These are phyloP conservation scores for Trametopsis cervina DNA, from an alignment of 768 basidiomycete genomes.

Conservation along the genomic window DNA sequence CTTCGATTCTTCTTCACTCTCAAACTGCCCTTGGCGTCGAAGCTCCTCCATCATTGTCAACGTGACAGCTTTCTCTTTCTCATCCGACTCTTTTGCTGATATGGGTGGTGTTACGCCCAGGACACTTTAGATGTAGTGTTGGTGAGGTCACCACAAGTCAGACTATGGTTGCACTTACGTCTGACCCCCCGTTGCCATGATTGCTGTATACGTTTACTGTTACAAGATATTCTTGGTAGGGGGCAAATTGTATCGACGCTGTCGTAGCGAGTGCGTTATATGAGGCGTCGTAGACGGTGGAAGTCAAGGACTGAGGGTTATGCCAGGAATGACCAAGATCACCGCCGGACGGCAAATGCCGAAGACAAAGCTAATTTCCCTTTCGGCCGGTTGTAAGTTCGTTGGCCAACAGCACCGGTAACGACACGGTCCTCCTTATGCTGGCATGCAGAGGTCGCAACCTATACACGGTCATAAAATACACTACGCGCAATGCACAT, in stretches of 20 bases:
- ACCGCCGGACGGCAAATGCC: slow-evolving; percentile 7
- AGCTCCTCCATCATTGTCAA: slow-evolving; percentile 87
- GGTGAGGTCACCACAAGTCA: background rate
- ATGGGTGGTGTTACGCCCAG: slow-evolving; percentile 86
- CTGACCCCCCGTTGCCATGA: slow-evolving; percentile 2
- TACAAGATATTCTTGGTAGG: too few relatives aligned
- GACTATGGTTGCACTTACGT: slow-evolving; percentile 1
- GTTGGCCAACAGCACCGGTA: background rate
- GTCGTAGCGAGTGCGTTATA: too few relatives aligned
- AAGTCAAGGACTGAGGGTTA: background rate
- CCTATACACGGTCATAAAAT: background rate
- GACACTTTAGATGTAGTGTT: slow-evolving; percentile 47
- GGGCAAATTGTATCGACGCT: too few relatives aligned
- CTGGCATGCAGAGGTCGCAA: slow-evolving; percentile 6
- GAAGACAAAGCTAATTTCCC: background rate
- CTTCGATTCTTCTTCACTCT: slow-evolving; percentile 81
- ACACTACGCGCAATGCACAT: slow-evolving; percentile 9
- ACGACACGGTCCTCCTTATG: background rate
- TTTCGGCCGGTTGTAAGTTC: background rate
- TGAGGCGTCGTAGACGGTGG: too few relatives aligned
- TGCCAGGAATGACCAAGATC: background rate
- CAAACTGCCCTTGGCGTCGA: slow-evolving; percentile 78
- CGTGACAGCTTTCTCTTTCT: slow-evolving; percentile 79
- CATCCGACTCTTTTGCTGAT: slow-evolving; percentile 63
- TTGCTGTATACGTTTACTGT: background rate